Evolutionary conservation across 2,329 filamentous ascomycete species (phyloP), one percentile per base, ranked within the genome.

Genomic region (Fusarium keratoplasticum): DNA sequence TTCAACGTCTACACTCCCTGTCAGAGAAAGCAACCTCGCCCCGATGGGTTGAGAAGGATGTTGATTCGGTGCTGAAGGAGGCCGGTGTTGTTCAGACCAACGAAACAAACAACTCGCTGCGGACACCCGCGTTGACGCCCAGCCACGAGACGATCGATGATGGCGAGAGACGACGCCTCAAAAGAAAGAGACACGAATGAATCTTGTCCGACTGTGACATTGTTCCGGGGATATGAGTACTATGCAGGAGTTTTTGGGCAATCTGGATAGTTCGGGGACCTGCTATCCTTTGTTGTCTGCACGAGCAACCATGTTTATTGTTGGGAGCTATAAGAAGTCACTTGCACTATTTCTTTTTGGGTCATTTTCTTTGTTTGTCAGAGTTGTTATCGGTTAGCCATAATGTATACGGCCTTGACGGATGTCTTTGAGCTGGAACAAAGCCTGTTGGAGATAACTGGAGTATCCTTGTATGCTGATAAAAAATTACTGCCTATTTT

Each of bases 41-140:
- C 11, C 27, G 18, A n/a, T 31, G 25, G 27, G 9, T 73, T 13
- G 54, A 66, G 20, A 14, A 18, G 9, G 71, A 73, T 5, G n/a
- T 69, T 35, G 6, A 16, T 5, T 55, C 33, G n/a, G 8, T 35
- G 1, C 44, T 77, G 1, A 20, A 36, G 6, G 60, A 67, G 2
- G 57, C 31, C 2, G 69, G 59, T 0, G 40, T 72, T 0, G 18
- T 59, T 10, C 1, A 13, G 2, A 14, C 5, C 6, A 25, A 20
- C 7, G 16, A 29, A 2, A 8, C 2, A 8, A 25, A 10, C 14
- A 3, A 20, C 22, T 5, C 29, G 10, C 25, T 33, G 7, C 58
- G 40, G 36, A 22, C n/a, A 5, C n/a, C 58, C 31, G 6, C 31
- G 6, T 11, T 38, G 25, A 31, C 54, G 9, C 29, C 22, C 5